A percentile compares a stretch with the other conserved stretches of the same genome.
Conservation (phyloP, 2,329 filamentous ascomycete species). For the Trichophyton rubrum region DNA sequence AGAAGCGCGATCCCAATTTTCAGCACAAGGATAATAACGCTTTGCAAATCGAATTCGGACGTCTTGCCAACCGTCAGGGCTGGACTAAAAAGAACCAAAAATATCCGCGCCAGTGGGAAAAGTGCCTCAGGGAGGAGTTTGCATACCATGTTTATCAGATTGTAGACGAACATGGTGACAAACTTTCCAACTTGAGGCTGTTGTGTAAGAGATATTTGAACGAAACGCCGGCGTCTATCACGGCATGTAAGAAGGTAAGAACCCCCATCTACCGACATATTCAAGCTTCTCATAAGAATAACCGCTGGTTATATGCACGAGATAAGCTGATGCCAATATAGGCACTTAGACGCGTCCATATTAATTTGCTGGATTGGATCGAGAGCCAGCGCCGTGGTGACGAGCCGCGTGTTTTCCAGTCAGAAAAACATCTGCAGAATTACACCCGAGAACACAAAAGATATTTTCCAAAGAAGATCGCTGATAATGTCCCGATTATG, state of each 20-base stretch:
- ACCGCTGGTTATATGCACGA: neutral
- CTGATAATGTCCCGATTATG: conserved; percentile 3
- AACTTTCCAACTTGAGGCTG: neutral
- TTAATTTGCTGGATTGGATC: conserved; percentile 7
- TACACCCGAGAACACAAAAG: conserved; percentile 2
- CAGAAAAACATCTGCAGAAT: neutral
- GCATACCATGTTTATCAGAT: neutral
- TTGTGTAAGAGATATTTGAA: neutral
- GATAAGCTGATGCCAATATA: neutral
- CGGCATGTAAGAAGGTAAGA: conserved; percentile 3
- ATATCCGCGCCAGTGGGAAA: neutral
- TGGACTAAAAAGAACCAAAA: conserved; percentile 5
- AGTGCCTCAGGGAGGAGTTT: neutral
- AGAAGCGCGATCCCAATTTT: neutral
- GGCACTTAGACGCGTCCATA: neutral
- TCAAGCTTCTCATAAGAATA: no score
- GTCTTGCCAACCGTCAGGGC: conserved; percentile 2
- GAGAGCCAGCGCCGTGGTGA: neutral
- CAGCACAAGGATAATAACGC: conserved; percentile 4
- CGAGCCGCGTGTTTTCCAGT: neutral
- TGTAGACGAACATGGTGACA: neutral
- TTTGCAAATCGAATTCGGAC: conserved; percentile 5
- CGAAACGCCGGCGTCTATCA: neutral
- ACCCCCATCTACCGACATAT: neutral
- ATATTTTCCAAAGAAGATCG: neutral